phyloP scores from a whole-genome alignment of 2,329 filamentous ascomycete species.

The Parastagonospora nodorum region DNA sequence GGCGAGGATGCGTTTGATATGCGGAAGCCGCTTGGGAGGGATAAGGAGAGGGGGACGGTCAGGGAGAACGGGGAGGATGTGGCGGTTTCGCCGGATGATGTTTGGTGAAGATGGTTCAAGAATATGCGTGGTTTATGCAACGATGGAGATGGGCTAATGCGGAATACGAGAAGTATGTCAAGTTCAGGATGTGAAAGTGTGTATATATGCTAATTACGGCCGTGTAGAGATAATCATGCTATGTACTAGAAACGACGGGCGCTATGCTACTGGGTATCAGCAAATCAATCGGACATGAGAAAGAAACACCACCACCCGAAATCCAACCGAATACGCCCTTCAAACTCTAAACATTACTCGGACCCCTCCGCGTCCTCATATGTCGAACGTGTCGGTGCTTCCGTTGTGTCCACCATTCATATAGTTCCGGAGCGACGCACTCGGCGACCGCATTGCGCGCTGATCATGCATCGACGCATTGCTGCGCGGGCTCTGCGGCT shows the following conservation, averaged over 20 bases:
- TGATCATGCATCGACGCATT: constrained; percentile 10
- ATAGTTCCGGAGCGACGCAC: constrained; percentile 14
- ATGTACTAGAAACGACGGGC: no score
- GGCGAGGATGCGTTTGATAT: constrained; percentile 97
- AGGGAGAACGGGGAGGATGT: constrained; percentile 80
- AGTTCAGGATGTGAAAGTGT: no score
- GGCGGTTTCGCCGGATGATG: constrained; percentile 79
- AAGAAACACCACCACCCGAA: no score
- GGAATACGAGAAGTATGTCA: no score
- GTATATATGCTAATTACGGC: no score
- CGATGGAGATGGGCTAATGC: not conserved
- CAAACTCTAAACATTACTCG: no score
- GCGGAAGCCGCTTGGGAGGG: constrained; percentile 86
- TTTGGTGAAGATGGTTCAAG: constrained; percentile 64
- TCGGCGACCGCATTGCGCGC: constrained; percentile 12
- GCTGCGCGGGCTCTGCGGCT: constrained; percentile 10
- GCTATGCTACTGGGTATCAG: no score
- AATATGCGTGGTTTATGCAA: no score
- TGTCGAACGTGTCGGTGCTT: constrained; percentile 22
- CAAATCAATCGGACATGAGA: no score
- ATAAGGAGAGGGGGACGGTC: constrained; percentile 75
- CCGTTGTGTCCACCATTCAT: constrained; percentile 4
- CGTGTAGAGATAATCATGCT: no score
- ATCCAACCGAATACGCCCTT: no score
- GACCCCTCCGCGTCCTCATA: constrained; percentile 1